Percentiles rank a stretch among this genome's conserved stretches.
Evolutionary conservation across 352 stramenopile species (phyloP).

Genomic region (Globisporangium cylindrosporum): DNA sequence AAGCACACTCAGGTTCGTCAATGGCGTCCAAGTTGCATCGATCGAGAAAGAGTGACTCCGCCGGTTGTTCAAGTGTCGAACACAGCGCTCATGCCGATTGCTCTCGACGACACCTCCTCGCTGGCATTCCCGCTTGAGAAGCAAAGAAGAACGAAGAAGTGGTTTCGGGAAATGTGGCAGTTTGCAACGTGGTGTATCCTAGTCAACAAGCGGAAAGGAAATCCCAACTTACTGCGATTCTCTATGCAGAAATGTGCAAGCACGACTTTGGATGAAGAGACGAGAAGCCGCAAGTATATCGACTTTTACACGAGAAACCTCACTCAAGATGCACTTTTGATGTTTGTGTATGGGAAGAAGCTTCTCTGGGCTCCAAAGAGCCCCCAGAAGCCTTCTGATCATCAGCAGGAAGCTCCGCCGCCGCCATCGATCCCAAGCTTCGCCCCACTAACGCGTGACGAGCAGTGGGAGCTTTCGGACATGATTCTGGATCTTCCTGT

Average conservation of each 20-base stretch:
- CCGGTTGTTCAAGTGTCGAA: constrained; percentile 30
- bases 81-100: constrained; percentile 36
- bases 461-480: constrained; percentile 70
- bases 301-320: constrained; percentile 61
- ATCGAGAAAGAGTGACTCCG: constrained; percentile 36
- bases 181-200: constrained; percentile 57
- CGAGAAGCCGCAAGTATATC: constrained; percentile 29
- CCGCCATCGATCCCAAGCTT: constrained; percentile 24
- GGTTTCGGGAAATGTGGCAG: constrained; percentile 68
- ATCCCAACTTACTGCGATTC: constrained; percentile 14
- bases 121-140: constrained; percentile 23
- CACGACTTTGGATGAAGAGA: constrained; percentile 8
- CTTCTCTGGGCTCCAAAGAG: constrained; percentile 22
- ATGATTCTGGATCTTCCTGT: constrained; percentile 46
- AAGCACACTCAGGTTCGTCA: constrained; percentile 29
- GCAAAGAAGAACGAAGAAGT: constrained; percentile 34
- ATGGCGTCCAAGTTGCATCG: constrained; percentile 50
- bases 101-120: constrained; percentile 11
- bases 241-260: not conserved
- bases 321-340: constrained; percentile 32
- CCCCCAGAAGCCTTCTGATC: constrained; percentile 13
- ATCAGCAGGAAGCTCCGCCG: constrained; percentile 5
- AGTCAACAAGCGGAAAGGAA: constrained; percentile 24
- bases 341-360: constrained; percentile 39
- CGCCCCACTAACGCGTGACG: constrained; percentile 33